Base-by-base conservation (phyloP, 2,329 filamentous ascomycete genomes). In the Beauveria sp. region DNA sequence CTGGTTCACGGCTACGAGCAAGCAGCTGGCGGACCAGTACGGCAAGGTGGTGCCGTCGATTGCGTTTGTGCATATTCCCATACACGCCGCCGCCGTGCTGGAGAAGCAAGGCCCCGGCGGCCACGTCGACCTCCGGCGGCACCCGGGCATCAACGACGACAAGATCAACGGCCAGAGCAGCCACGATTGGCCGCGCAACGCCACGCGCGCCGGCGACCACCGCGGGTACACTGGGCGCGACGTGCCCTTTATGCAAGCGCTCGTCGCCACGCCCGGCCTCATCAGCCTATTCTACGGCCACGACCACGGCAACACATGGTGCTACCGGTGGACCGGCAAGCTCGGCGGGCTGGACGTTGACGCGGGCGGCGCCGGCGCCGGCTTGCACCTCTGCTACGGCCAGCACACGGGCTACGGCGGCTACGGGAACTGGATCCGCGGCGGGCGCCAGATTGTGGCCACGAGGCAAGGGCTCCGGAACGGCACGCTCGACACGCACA, bases 331-430 rank as follows among this genome's bases (percentile, higher is more conserved):
- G 75, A 66, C 72, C 14, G 70, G 63, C 38, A 38, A n/a, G 3
- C n/a, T 61, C 1, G 50, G 22, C n/a, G 62, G 55, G 14, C 55
- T 64, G 74, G 26, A 60, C 1, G 50, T 58, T 43, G 52, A 34
- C n/a, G 52, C 45, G 12, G 42, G 7, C 10, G 52, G 26, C n/a
- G 52, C 45, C n/a, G 42, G 7, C 10, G 8, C 30, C 20, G 75
- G 75, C 1, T 63, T 72, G 24, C 70, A 73, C 49, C 62, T 79
- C 14, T 79, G 77, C 64, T 87, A 85, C 67, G 82, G 83, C 2
- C 81, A 86, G 63, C 85, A 86, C 64, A 80, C 82, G 0, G 86
- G 86, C 1, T 88, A 87, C 61, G 86, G 86, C 0, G 86, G 86
- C 0, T 88, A 88, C 64, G 82, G 84, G 0, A 74, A 75, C 42